Evolutionary conservation across 495 filamentous ascomycete genomes (phyloP).

Genomic region (Evernia prunastri): DNA sequence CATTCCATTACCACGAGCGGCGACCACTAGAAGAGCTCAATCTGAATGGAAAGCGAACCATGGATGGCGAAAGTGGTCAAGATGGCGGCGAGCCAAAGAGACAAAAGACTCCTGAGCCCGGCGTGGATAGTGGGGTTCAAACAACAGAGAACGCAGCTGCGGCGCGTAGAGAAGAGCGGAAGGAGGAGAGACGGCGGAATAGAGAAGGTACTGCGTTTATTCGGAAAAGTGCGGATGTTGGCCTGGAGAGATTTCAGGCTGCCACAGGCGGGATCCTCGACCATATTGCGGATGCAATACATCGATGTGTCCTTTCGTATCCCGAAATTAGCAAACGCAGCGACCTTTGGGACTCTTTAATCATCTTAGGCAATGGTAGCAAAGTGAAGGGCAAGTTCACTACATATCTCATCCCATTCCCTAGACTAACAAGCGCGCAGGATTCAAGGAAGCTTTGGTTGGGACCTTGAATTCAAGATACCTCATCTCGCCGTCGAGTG

Average conservation of each 20-base stretch:
- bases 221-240: slow-evolving; percentile 74
- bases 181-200: slow-evolving; percentile 35
- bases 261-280: slow-evolving; percentile 68
- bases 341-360: slow-evolving; percentile 81
- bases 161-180: slow-evolving; percentile 34
- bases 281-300: slow-evolving; percentile 71
- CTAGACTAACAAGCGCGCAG: slow-evolving; percentile 32
- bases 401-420: slow-evolving; percentile 4
- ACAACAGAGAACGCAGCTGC: slow-evolving; percentile 26
- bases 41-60: slow-evolving; percentile 26
- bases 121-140: slow-evolving; percentile 16
- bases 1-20: slow-evolving; percentile 79
- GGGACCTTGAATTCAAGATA: slow-evolving; percentile 73
- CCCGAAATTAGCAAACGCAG: slow-evolving; percentile 72
- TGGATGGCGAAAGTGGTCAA: slow-evolving; percentile 38
- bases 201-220: slow-evolving; percentile 38
- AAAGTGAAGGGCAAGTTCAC: slow-evolving; percentile 61
- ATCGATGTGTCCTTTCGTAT: slow-evolving; percentile 70
- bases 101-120: slow-evolving; percentile 34
- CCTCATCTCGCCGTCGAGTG: slow-evolving; percentile 79
- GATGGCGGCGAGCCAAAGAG: slow-evolving; percentile 37
- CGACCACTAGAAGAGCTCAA: slow-evolving; percentile 55
- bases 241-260: slow-evolving; percentile 79
- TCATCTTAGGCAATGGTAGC: slow-evolving; percentile 83
- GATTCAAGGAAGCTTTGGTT: slow-evolving; percentile 80